Base-by-base conservation (phyloP, 495 filamentous ascomycete genomes). In the Aspergillus leporis region DNA sequence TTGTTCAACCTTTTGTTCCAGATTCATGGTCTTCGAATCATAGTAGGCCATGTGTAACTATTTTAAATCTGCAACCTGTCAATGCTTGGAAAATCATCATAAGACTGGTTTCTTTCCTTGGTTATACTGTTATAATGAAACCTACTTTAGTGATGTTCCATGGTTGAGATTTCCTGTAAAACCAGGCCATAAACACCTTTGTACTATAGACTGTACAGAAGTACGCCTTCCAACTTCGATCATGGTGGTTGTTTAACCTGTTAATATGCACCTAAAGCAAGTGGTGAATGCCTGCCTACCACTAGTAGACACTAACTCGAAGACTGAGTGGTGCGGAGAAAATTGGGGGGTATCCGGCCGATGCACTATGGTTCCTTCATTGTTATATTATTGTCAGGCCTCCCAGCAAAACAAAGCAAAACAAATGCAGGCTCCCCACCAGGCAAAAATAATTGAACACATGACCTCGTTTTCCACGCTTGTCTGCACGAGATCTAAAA, bases 71-170 rank as follows among this genome's bases (percentile, higher is more conserved):
- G 5, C 2, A 9, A 45, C 5, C 43, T 47, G 43, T 47, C 21
- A 47, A 47, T 23, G 19, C 7, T 45, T 19, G 43, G 10, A 22
- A 47, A 2, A 8, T 13, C 19, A 18, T 41, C 38, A 41, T 5
- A 41, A 47, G 43, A 47, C 43, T 9, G 21, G 19, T 47, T 47
- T 21, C 43, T 23, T 47, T 47, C 21, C 43, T 47, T 47, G 43
- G 43, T 47, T 47, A 4, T 23, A 22, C 13, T 23, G 19, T 47
- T 2, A 23, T 8, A 23, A 47, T 10, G 18, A 47, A 47, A 47
- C 43, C 43, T 23, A 47, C 7, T 5, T 22, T 1, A 7, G 21
- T 10, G 19, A n/a, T 21, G 43, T 47, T 21, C 43, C 43, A 47
- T 47, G 43, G 43, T 47, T 47, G 21, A n/a, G 7, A 23, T 1